Evolutionary conservation across 2,329 filamentous ascomycete genomes (phyloP), one percentile per base, ranked within the genome.

Genomic region (Myriosclerotinia duriaeana): DNA sequence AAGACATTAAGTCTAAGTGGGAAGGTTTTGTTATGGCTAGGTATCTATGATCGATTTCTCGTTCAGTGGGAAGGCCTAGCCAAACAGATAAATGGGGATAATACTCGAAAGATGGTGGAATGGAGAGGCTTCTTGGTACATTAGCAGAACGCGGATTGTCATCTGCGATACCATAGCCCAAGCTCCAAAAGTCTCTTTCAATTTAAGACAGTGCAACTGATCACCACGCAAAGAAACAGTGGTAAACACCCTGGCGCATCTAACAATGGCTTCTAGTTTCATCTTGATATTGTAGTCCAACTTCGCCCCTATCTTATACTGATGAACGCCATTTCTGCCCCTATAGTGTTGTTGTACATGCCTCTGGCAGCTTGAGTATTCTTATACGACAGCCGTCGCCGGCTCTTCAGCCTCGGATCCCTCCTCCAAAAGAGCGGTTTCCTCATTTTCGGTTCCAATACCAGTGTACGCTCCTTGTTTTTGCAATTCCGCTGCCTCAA

Each of bases 1-100:
- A 88, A 84, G 71, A 89, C 86, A 15, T 78, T 98, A 70, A 98
- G 94, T 79, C 77, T 97, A 67, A 96, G 92, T 48, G 95, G 94
- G 0, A 89, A 86, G 75, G 79, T 98, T 48, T 80, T 99, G 66
- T 78, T 89, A 67, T 79, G 81, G 70, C 80, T 80, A 2, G 79
- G 81, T 55, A 78, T 96, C 52, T 90, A 90, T 58, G 91, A 96
- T 78, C 80, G 88, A 59, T 91, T 96, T 74, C 77, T 96, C 63
- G 92, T 96, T 66, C 93, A 97, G 80, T 95, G 94, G 83, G 82
- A 86, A 67, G 80, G 81, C 3, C 64, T 71, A 77, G 71, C 73
- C 44, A 69, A 67, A 38, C 58, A 58, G 14, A 71, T 75, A 20
- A 74, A 74, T 65, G 69, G 69, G 15, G 67, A 66, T 30, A 68